Evolutionary conservation across 2,329 filamentous ascomycete genomes (phyloP).

Genomic region (Westerdykella ornata): DNA sequence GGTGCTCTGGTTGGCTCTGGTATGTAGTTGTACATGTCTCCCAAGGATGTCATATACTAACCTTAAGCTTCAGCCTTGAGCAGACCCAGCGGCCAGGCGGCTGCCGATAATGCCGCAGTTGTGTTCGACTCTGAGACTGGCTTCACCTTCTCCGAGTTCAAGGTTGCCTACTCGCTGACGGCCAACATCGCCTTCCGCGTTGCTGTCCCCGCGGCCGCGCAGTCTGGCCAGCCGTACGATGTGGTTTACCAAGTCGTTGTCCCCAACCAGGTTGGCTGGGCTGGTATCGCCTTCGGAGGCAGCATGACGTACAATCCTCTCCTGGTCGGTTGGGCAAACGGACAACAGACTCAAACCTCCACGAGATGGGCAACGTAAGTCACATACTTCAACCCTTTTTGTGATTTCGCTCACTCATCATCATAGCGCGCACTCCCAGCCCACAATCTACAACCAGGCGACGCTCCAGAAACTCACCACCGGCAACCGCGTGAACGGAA

Average conservation of each 20-base stretch:
- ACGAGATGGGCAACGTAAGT: constrained; percentile 29
- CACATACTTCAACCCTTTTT: neutral
- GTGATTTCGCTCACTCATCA: neutral
- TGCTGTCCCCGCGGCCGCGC: constrained; percentile 19
- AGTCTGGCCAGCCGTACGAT: constrained; percentile 18
- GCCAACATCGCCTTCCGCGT: constrained; percentile 26
- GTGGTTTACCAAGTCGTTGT: constrained; percentile 26
- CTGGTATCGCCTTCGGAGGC: constrained; percentile 27
- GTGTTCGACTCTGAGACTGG: constrained; percentile 25
- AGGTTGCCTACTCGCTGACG: constrained; percentile 21
- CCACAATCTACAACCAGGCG: constrained; percentile 19
- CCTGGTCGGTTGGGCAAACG: constrained; percentile 26
- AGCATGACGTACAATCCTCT: constrained; percentile 30
- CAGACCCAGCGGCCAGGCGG: constrained; percentile 6
- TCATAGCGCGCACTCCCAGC: constrained; percentile 19
- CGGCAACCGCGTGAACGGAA: constrained; percentile 25
- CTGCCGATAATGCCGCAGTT: constrained; percentile 6
- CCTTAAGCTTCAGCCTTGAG: constrained; percentile 11
- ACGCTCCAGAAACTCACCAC: constrained; percentile 17
- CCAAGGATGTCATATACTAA: neutral
- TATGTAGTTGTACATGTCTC: constrained; percentile 5
- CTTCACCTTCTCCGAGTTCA: constrained; percentile 30
- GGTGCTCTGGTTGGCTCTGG: constrained; percentile 17
- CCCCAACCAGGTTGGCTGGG: constrained; percentile 24
- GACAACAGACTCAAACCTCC: constrained; percentile 19